Base-by-base conservation (phyloP, 495 filamentous ascomycete genomes). In the Polyplosphaeria fusca region DNA sequence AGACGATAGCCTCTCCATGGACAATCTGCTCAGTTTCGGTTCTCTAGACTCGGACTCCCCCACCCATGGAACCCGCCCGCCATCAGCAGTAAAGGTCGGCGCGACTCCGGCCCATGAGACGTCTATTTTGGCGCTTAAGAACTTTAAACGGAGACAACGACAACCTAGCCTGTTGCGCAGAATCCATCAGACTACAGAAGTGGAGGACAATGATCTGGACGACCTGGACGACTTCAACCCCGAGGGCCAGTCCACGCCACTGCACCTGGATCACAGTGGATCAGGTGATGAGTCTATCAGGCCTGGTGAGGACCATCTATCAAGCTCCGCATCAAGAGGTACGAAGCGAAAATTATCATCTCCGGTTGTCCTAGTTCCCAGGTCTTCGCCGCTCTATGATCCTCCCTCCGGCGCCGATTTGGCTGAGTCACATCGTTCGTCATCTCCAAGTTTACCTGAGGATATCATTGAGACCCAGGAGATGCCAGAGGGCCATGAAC, bases 141-240 rank as follows among this genome's bases (percentile, higher is more conserved):
- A 84, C 60, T 87, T 87, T 69, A 84, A 79, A 55, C 74, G 81
- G 30, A 74, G 85, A 53, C 75, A 83, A 14, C 74, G 84, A 69
- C 84, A 88, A 66, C 79, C 82, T 4, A 88, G 85, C 66, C 79
- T 89, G 50, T 70, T 89, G 13, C 78, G 81, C 16, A 82, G 83
- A 73, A 79, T 82, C 61, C 80, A 82, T 49, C 68, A 70, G 52
- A 61, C 55, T 4, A 64, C 58, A 3, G 61, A 64, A 25, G 46
- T 79, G 35, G 76, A 80, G 48, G 73, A 73, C 18, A 75, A 64
- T 43, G 60, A 67, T 47, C 73, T 49, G 70, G 74, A 81, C 37
- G 61, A 60, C n/a, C 24, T 60, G 28, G 46, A 52, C 32, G 79
- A 79, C 9, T 77, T 85, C 53, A 78, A 76, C 46, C 83, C 84